Evolutionary conservation across 495 filamentous ascomycete species (phyloP).

Genomic region (Podospora comata): DNA sequence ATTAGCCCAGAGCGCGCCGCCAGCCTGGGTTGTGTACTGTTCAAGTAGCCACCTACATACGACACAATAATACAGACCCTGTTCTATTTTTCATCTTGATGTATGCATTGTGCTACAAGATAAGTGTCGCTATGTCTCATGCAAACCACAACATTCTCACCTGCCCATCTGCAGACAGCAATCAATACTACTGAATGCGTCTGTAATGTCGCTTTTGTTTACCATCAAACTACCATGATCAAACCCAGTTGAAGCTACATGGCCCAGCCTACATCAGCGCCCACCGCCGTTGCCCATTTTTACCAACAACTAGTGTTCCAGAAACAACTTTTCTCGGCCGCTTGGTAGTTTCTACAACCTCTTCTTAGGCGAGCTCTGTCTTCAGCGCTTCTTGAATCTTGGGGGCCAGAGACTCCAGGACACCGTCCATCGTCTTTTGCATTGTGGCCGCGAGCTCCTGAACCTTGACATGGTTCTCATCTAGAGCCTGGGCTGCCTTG

Average conservation of each 20-base stretch:
- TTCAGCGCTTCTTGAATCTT: conserved; percentile 65
- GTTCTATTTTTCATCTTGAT: too few species aligned
- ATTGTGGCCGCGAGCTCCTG: conserved; percentile 74
- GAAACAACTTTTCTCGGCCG: background rate
- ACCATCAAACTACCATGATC: background rate
- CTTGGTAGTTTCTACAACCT: background rate
- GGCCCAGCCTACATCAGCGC: background rate
- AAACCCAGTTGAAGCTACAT: background rate
- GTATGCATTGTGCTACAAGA: too few species aligned
- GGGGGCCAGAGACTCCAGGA: conserved; percentile 52
- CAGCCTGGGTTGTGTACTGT: background rate
- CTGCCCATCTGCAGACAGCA: background rate
- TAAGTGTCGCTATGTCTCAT: background rate
- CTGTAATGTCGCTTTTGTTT: conserved; percentile 3
- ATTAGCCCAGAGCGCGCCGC: conserved; percentile 1
- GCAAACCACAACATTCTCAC: background rate
- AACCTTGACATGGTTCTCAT: conserved; percentile 67
- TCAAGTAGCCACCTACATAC: background rate
- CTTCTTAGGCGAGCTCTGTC: conserved; percentile 49
- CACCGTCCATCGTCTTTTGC: conserved; percentile 57
- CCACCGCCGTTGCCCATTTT: background rate
- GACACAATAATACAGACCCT: too few species aligned
- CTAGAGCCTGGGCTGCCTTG: conserved; percentile 64
- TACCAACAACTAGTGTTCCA: background rate
- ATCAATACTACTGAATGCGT: background rate